Evolutionary conservation across 768 basidiomycete species (phyloP).

Genomic region (Hortiboletus flavorubellus): DNA sequence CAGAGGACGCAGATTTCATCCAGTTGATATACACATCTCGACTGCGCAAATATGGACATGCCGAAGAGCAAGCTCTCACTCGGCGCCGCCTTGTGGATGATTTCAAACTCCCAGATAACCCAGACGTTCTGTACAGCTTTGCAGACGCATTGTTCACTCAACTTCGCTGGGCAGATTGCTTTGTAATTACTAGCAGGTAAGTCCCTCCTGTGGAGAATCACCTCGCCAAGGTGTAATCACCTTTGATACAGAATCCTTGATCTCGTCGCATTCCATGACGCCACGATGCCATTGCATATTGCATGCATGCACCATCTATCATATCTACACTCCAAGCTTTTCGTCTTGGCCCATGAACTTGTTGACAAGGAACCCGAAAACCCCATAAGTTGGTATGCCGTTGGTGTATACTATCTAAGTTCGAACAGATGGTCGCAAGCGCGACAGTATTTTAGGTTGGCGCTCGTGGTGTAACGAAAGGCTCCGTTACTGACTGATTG

Average conservation of each 20-base stretch:
- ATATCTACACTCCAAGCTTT: conserved; percentile 88
- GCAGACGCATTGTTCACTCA: conserved; percentile 87
- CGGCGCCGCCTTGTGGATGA: conserved; percentile 78
- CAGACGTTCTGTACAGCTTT: conserved; percentile 86
- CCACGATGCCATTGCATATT: conserved; percentile 90
- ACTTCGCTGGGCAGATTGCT: conserved; percentile 95
- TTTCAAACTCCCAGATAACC: conserved; percentile 84
- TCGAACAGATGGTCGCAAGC: conserved; percentile 87
- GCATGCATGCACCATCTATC: conserved; percentile 97
- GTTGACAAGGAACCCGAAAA: conserved; percentile 93
- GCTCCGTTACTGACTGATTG: conserved; percentile 4
- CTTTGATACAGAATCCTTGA: conserved; percentile 65
- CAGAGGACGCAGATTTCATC: conserved; percentile 88
- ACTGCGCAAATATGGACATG: conserved; percentile 86
- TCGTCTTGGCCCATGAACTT: conserved; percentile 94
- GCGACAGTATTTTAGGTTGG: conserved; percentile 90
- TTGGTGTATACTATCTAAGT: conserved; percentile 94
- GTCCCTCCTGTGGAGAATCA: neutral
- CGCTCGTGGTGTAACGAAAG: neutral
- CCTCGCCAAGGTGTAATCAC: neutral
- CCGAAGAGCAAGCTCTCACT: conserved; percentile 75
- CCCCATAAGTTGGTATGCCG: conserved; percentile 96
- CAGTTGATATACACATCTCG: conserved; percentile 90
- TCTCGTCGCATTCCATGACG: conserved; percentile 79
- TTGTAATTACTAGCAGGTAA: conserved; percentile 78